These are phyloP conservation scores for Trichoderma brevicompactum DNA, from an alignment of 2,329 filamentous ascomycete species.

Conservation along the genomic window DNA sequence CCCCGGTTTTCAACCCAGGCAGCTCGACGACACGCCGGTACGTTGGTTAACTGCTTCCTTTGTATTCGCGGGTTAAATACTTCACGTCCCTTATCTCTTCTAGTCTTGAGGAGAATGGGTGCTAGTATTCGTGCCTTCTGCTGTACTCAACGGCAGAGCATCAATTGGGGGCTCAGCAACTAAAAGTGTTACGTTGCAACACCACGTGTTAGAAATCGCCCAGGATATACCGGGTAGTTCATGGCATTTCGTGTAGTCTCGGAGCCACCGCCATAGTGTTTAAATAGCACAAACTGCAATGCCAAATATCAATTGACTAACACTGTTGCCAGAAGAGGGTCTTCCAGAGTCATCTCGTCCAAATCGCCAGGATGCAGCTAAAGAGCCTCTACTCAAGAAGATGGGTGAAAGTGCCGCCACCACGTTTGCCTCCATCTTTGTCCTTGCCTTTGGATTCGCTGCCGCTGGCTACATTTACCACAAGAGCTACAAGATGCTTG, in stretches of 20 bases:
- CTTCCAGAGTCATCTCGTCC: neutral
- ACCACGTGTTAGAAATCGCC: neutral
- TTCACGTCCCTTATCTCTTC: neutral
- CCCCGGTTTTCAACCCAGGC: slow-evolving; percentile 40
- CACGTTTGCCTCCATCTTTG: slow-evolving; percentile 73
- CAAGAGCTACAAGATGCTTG: slow-evolving; percentile 83
- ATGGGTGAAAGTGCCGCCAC: slow-evolving; percentile 77
- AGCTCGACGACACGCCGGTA: slow-evolving; percentile 36
- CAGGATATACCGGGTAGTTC: neutral
- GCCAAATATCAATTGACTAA: slow-evolving; percentile 1
- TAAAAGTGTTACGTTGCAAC: neutral
- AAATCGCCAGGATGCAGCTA: neutral
- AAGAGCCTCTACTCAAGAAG: slow-evolving; percentile 55
- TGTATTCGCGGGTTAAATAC: neutral
- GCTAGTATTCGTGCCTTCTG: neutral
- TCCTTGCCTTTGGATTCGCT: slow-evolving; percentile 68
- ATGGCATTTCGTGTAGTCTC: slow-evolving; percentile 5
- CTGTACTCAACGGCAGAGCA: neutral
- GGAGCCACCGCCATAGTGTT: neutral
- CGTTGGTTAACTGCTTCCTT: slow-evolving; percentile 34
- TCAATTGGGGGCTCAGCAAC: neutral
- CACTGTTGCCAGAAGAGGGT: slow-evolving; percentile 5
- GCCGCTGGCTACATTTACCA: slow-evolving; percentile 78
- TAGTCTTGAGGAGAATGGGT: neutral
- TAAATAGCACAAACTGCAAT: neutral